Conservation (phyloP, 495 filamentous ascomycete genomes). For the Trichoderma orchidacearum region DNA sequence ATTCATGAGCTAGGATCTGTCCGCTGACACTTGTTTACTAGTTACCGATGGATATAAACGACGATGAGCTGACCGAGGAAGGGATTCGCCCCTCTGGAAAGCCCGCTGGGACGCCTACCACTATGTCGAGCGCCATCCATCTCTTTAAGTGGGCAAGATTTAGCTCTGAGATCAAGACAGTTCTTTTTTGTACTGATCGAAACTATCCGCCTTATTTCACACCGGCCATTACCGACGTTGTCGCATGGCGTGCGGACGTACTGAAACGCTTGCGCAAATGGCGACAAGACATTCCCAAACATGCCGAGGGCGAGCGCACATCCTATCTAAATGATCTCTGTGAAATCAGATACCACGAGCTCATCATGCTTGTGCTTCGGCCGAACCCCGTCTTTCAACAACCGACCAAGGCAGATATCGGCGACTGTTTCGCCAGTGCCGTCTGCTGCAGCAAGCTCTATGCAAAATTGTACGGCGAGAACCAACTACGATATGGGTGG, state of each 20-base stretch:
- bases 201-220: not conserved
- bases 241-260: not conserved
- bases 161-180: not conserved
- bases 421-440: not conserved
- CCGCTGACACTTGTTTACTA: not conserved
- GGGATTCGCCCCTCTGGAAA: not conserved
- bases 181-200: not conserved
- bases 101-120: not conserved
- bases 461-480: not conserved
- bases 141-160: not conserved
- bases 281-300: not conserved
- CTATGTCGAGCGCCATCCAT: not conserved
- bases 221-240: not conserved
- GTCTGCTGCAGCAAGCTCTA: not conserved
- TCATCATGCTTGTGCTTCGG: not conserved
- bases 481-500: not conserved
- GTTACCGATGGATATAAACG: not conserved
- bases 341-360: not conserved
- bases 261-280: not conserved
- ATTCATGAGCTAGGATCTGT: not conserved
- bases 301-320: not conserved
- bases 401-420: not conserved
- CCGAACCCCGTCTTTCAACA: not conserved
- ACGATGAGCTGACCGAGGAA: not conserved
- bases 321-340: not conserved